Base-by-base conservation (phyloP, 2,329 filamentous ascomycete species). In the Neodidymelliopsis sp. region DNA sequence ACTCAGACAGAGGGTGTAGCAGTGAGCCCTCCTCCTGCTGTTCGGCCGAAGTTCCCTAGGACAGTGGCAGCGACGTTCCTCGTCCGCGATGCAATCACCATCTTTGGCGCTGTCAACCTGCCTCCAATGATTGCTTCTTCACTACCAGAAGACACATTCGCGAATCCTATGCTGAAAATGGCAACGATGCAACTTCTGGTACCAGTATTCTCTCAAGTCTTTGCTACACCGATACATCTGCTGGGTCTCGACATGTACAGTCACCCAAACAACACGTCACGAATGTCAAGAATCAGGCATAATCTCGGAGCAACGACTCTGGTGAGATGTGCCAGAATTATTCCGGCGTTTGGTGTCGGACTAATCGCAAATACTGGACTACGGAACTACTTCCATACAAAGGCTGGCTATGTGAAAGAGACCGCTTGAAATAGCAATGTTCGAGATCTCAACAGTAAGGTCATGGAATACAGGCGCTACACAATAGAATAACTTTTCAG, bases 41-140 rank as follows among this genome's bases (percentile, higher is more conserved):
- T 53, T 11, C 45, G 28, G 47, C 15, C 38, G 18, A 59, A 30
- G 22, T 57, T 62, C 35, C 56, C 55, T 2, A 40, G 31, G 20
- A 50, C 54, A 12, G 60, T 63, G 1, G 59, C 53, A 24, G 51
- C 63, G 11, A 60, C 62, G 10, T 70, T 66, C 41, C 62, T 67
- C 25, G 40, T 63, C 15, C 64, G 65, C 35, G 66, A 68, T 37
- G 59, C 63, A 4, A 54, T 66, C 31, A 67, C 65, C n/a, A 63
- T 69, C 30, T 62, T 67, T 18, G 66, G 63, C 33, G 67, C 64
- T 4, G 59, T 69, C 29, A 67, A 58, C 7, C 30, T 70, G n/a
- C 59, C 65, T 5, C 57, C 62, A 4, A 59, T 65, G 35, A 30
- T 69, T 24, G 54, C 62, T 2, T 31, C 49, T 6, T 28, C 53